A percentile compares a stretch with the other conserved stretches of the same genome.
phyloP scores from a whole-genome alignment of 164 flowering plant genomes.

The Euptelea pleiosperma region DNA sequence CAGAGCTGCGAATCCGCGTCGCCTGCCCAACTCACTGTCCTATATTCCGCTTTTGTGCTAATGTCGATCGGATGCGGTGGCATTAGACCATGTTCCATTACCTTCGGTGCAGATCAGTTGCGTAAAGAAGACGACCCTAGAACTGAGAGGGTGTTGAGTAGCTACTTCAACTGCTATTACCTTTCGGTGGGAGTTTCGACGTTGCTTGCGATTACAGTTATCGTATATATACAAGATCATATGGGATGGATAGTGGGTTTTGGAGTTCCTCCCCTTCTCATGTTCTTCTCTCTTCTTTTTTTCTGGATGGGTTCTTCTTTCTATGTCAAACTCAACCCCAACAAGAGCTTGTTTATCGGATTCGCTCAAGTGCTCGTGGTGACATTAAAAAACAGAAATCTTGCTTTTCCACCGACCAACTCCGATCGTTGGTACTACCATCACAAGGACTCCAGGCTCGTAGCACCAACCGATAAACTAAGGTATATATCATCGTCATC shows the following conservation, averaged over 20 bases:
- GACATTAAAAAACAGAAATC: constrained; percentile 33
- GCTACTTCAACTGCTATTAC: constrained; percentile 37
- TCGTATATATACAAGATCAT: constrained; percentile 35
- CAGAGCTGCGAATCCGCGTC: constrained; percentile 13
- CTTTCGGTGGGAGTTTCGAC: constrained; percentile 20
- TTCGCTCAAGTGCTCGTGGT: constrained; percentile 33
- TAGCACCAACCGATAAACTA: constrained; percentile 32
- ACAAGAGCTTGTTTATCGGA: constrained; percentile 34
- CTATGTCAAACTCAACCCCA: constrained; percentile 32
- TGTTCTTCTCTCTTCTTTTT: constrained; percentile 31
- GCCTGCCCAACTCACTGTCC: constrained; percentile 22
- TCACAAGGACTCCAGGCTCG: constrained; percentile 17
- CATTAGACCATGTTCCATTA: constrained; percentile 39
- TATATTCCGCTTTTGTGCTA: constrained; percentile 27
- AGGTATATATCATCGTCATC: constrained; percentile 23
- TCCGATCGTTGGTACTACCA: constrained; percentile 23
- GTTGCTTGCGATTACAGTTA: constrained; percentile 23
- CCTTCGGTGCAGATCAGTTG: constrained; percentile 49
- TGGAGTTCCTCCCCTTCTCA: constrained; percentile 29
- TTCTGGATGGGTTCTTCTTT: constrained; percentile 40
- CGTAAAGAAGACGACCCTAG: constrained; percentile 14
- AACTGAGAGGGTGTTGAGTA: constrained; percentile 19
- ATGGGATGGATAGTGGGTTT: constrained; percentile 42
- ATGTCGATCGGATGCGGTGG: constrained; percentile 43
- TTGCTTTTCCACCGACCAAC: constrained; percentile 21